Evolutionary conservation across 2,329 filamentous ascomycete genomes (phyloP).

Genomic region (Scedosporium aurantiacum): DNA sequence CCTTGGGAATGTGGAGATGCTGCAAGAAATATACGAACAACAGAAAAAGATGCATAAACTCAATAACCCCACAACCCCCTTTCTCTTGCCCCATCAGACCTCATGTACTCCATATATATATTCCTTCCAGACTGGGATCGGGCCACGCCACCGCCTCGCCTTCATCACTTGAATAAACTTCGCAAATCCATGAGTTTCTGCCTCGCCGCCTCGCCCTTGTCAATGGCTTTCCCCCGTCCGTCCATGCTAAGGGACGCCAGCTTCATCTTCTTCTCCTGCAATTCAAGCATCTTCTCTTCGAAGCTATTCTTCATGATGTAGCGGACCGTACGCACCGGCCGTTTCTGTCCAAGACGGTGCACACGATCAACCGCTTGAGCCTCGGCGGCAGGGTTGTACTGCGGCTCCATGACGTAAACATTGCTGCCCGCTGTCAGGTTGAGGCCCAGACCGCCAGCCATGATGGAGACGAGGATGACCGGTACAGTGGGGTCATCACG

Average conservation of each 20-base stretch:
- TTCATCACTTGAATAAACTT: slow-evolving; percentile 41
- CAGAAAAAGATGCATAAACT: background rate
- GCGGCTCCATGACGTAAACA: slow-evolving; percentile 96
- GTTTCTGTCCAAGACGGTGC: slow-evolving; percentile 78
- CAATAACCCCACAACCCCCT: background rate
- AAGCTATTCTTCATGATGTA: slow-evolving; percentile 88
- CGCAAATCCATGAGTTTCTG: slow-evolving; percentile 49
- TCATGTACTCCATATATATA: background rate
- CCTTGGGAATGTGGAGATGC: background rate
- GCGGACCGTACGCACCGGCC: slow-evolving; percentile 75
- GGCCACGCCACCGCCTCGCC: background rate
- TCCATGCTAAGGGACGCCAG: slow-evolving; percentile 82
- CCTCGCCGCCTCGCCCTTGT: slow-evolving; percentile 45
- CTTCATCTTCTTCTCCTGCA: slow-evolving; percentile 89
- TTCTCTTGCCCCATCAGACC: background rate
- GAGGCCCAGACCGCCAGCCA: slow-evolving; percentile 80
- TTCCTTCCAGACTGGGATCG: background rate
- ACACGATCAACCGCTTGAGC: slow-evolving; percentile 91
- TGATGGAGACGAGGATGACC: slow-evolving; percentile 85
- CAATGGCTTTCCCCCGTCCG: slow-evolving; percentile 38
- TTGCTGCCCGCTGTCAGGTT: slow-evolving; percentile 79
- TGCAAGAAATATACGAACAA: background rate
- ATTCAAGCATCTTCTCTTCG: slow-evolving; percentile 81
- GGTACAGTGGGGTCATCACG: slow-evolving; percentile 59
- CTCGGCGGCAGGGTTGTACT: slow-evolving; percentile 92